A percentile compares a stretch with the other conserved stretches of the same genome.
Conservation (phyloP, 1,284 basidiomycete genomes). For the Microbotryum violaceum region DNA sequence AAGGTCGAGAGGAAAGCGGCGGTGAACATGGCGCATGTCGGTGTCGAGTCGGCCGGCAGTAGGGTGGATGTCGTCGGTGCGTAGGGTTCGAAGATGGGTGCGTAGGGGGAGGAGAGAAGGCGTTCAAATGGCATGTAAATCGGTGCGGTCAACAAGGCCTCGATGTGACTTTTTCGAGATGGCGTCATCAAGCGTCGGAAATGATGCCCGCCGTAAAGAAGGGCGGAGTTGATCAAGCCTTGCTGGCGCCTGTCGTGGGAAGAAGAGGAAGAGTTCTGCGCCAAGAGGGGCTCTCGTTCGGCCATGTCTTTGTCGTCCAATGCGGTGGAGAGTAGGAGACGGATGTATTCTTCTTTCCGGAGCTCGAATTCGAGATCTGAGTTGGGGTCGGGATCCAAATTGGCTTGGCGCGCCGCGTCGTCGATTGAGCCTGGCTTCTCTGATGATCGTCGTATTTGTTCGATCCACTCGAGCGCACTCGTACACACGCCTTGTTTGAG, state of each 20-base stretch:
- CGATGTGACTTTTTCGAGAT: slow-evolving; percentile 59
- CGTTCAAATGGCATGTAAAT: slow-evolving; percentile 60
- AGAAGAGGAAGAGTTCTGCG: slow-evolving; percentile 46
- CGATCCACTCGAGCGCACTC: slow-evolving; percentile 62
- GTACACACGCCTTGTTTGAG: slow-evolving; percentile 59
- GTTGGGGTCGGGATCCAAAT: background rate
- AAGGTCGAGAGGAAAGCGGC: slow-evolving; percentile 20
- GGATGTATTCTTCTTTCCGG: slow-evolving; percentile 19
- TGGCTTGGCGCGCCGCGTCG: too few species aligned
- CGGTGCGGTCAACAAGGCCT: slow-evolving; percentile 63
- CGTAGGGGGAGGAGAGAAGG: slow-evolving; percentile 62
- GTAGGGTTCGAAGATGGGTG: slow-evolving; percentile 48
- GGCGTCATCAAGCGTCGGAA: slow-evolving; percentile 61
- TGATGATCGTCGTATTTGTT: background rate
- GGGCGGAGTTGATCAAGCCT: slow-evolving; percentile 46
- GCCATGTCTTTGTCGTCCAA: slow-evolving; percentile 4
- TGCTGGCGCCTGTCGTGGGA: slow-evolving; percentile 38
- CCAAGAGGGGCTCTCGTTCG: slow-evolving; percentile 35
- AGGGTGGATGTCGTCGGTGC: background rate
- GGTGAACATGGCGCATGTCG: slow-evolving; percentile 12
- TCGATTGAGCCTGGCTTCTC: too few species aligned
- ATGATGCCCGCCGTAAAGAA: slow-evolving; percentile 63
- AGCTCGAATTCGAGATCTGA: slow-evolving; percentile 17
- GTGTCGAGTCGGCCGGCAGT: too few species aligned
- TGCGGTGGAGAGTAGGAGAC: slow-evolving; percentile 14